A percentile compares a stretch with the other conserved stretches of the same genome.
Conservation (phyloP, 257 asterid genomes). For the Rhazya stricta region DNA sequence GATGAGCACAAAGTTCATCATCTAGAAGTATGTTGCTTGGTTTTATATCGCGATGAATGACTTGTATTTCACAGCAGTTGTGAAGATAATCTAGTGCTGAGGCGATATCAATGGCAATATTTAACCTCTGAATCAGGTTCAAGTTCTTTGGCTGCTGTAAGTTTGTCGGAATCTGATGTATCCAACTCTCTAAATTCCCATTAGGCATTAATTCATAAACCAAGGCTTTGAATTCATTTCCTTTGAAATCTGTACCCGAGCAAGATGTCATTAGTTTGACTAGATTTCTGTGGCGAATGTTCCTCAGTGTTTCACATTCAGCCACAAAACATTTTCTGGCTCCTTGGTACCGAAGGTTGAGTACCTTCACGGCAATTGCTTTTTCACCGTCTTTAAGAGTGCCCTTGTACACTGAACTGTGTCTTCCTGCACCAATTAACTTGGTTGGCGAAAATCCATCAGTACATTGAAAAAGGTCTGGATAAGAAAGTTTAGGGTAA, state of each 20-base stretch:
- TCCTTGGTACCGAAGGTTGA: constrained; percentile 23
- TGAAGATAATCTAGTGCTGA: constrained; percentile 30
- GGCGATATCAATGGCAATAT: constrained; percentile 27
- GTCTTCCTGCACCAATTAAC: constrained; percentile 20
- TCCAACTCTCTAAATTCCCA: constrained; percentile 25
- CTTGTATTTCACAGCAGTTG: constrained; percentile 15
- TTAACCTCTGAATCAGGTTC: constrained; percentile 21
- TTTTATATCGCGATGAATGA: constrained; percentile 31
- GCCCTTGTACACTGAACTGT: constrained; percentile 25
- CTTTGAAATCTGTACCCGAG: constrained; percentile 26
- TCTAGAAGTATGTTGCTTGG: constrained; percentile 33
- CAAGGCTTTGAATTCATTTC: constrained; percentile 28
- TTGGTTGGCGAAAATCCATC: constrained; percentile 10
- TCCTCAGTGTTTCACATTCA: constrained; percentile 27
- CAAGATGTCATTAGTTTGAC: constrained; percentile 29
- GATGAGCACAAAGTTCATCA: constrained; percentile 25
- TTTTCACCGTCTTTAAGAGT: constrained; percentile 13
- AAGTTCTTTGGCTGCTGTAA: background rate
- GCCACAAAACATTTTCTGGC: constrained; percentile 25
- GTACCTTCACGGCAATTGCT: constrained; percentile 23
- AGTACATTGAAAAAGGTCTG: background rate
- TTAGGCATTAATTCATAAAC: constrained; percentile 21
- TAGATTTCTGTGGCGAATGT: constrained; percentile 27
- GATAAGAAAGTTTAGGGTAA: constrained; percentile 7
- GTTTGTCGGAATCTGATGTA: constrained; percentile 5